A percentile compares a stretch with the other conserved stretches of the same genome.
Conservation (phyloP, 2,329 filamentous ascomycete species). For the Fusarium sororula region DNA sequence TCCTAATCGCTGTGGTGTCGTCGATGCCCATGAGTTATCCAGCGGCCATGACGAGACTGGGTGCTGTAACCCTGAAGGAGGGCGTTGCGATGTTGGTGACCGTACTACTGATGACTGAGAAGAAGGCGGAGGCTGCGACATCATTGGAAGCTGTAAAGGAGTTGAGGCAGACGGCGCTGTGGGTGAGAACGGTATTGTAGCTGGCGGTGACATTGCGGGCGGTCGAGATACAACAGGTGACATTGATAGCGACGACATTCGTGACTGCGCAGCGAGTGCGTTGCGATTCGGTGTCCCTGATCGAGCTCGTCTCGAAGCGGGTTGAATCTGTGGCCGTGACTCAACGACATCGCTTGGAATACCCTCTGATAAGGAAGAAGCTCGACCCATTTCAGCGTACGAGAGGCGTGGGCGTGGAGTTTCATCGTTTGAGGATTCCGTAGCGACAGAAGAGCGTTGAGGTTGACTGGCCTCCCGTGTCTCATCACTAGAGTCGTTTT, state of each 20-base stretch:
- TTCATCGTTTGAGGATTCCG: neutral
- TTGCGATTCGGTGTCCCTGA: neutral
- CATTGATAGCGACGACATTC: neutral
- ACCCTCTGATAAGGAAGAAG: neutral
- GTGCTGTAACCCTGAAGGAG: neutral
- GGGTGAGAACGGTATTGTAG: neutral
- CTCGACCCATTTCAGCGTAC: neutral
- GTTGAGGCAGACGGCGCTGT: neutral
- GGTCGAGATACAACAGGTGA: neutral
- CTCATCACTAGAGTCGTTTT: neutral
- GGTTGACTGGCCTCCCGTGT: neutral
- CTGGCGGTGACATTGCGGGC: neutral
- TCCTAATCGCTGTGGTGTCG: neutral
- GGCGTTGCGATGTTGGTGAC: neutral
- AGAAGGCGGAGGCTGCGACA: neutral
- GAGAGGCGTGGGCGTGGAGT: neutral
- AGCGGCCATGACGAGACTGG: neutral
- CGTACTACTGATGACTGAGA: neutral
- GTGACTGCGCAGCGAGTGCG: neutral
- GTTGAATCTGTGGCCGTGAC: neutral
- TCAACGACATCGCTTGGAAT: neutral
- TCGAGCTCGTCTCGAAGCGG: neutral
- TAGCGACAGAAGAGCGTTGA: neutral
- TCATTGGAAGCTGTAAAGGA: neutral
- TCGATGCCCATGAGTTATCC: neutral